A percentile compares a stretch with the other conserved stretches of the same genome.
phyloP scores from a whole-genome alignment of 2,329 filamentous ascomycete species.

The Tolypocladium paradoxum region DNA sequence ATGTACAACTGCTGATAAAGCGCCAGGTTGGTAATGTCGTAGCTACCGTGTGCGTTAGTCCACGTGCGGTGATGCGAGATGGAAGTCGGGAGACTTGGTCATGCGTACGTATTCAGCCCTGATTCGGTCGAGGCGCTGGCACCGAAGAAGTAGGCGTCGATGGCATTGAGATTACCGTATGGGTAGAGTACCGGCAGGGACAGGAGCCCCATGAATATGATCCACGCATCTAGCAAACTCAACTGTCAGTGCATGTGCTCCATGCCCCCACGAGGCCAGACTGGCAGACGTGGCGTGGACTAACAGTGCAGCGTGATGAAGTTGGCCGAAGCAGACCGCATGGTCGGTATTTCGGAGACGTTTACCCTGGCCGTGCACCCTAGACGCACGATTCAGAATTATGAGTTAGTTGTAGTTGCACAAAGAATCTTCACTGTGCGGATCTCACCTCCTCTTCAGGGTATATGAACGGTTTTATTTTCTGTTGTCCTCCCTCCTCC shows the following conservation, averaged over 20 bases:
- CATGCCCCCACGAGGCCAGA: too few relatives aligned
- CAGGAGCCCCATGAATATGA: conserved; percentile 1
- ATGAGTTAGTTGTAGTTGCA: too few relatives aligned
- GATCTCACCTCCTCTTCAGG: too few relatives aligned
- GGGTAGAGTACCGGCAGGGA: conserved; percentile 2
- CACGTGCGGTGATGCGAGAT: too few relatives aligned
- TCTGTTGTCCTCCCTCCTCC: too few relatives aligned
- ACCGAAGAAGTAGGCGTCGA: conserved; percentile 40
- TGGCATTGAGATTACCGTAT: conserved; percentile 8
- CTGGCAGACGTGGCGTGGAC: background rate
- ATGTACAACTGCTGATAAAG: conserved; percentile 41
- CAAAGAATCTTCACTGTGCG: too few relatives aligned
- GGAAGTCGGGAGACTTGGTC: too few relatives aligned
- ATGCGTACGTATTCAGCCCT: conserved; percentile 35
- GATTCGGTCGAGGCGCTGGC: conserved; percentile 38
- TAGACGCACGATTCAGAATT: too few relatives aligned
- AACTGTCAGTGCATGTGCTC: background rate
- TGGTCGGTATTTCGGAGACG: background rate
- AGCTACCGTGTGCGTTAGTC: conserved; percentile 19
- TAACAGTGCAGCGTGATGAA: background rate
- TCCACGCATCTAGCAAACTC: background rate
- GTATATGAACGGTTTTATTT: too few relatives aligned
- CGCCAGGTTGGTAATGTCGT: conserved; percentile 37
- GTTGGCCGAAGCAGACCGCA: background rate
- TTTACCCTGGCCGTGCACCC: too few relatives aligned